These are phyloP conservation scores for Penicillium palitans DNA, from an alignment of 2,329 filamentous ascomycete genomes.

Conservation along the genomic window DNA sequence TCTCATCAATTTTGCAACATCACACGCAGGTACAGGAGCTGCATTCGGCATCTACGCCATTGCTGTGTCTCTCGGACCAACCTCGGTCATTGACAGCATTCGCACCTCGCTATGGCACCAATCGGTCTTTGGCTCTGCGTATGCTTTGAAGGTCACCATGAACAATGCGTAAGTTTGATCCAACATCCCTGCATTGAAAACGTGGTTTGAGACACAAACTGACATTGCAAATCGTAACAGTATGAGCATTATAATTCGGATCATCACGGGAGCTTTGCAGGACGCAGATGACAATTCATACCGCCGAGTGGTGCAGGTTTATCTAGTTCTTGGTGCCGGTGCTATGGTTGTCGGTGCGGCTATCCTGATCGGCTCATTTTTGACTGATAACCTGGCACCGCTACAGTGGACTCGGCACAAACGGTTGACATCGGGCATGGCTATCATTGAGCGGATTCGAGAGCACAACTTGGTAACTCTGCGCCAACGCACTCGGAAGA, in stretches of 20 bases:
- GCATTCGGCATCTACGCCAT: conserved; percentile 62
- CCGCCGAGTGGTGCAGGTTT: conserved; percentile 56
- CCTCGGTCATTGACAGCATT: conserved; percentile 61
- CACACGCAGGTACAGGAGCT: conserved; percentile 55
- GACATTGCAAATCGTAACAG: conserved; percentile 28
- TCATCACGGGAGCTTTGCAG: conserved; percentile 60
- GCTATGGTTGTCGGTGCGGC: conserved; percentile 50
- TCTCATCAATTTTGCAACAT: conserved; percentile 55
- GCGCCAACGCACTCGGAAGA: conserved; percentile 41
- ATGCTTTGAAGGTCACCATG: conserved; percentile 61
- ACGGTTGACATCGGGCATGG: conserved; percentile 48
- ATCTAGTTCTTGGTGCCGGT: conserved; percentile 54
- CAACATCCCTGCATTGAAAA: not conserved
- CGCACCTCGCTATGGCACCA: conserved; percentile 62
- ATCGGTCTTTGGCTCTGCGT: conserved; percentile 61
- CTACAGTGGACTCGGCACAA: conserved; percentile 62
- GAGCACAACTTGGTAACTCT: conserved; percentile 43
- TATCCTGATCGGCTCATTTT: conserved; percentile 43
- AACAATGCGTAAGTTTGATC: conserved; percentile 53
- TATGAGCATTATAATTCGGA: conserved; percentile 61
- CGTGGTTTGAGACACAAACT: not conserved
- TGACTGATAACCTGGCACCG: conserved; percentile 47
- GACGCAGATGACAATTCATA: conserved; percentile 60
- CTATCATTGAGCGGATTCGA: conserved; percentile 47
- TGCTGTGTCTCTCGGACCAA: conserved; percentile 57